phyloP scores from a whole-genome alignment of 345 rosid genomes.

The Noccaea caerulescens region DNA sequence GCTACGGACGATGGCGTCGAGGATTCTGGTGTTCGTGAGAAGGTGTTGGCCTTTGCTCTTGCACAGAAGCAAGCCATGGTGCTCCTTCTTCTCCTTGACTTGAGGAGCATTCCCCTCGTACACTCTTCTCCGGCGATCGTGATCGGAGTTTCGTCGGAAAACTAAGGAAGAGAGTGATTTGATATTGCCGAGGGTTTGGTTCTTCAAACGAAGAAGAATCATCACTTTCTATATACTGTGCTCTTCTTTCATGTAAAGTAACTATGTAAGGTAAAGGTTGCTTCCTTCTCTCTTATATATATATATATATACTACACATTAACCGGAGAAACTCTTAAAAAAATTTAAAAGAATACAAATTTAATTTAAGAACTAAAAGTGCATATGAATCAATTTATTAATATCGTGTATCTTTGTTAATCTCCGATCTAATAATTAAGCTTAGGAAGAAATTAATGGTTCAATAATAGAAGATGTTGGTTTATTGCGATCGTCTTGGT shows the following conservation, averaged over 20 bases:
- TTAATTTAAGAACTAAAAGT: too few relatives aligned
- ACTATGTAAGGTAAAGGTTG: neutral
- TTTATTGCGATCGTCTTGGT: conserved; percentile 9
- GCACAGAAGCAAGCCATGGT: conserved; percentile 48
- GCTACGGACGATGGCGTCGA: conserved; percentile 68
- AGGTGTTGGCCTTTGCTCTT: conserved; percentile 96
- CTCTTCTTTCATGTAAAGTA: too few relatives aligned
- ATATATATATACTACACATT: too few relatives aligned
- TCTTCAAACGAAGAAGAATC: conserved; percentile 25
- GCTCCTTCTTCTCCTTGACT: conserved; percentile 39
- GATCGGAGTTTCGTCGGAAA: conserved; percentile 35
- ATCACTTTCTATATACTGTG: conserved; percentile 6
- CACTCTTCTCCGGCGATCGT: conserved; percentile 21
- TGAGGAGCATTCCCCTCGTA: neutral
- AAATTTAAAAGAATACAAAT: neutral
- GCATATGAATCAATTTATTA: too few relatives aligned
- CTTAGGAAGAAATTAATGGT: conserved; percentile 46
- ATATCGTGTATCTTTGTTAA: too few relatives aligned
- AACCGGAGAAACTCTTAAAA: too few relatives aligned
- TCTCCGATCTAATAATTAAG: neutral
- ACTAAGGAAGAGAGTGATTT: conserved; percentile 30
- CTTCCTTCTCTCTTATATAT: neutral
- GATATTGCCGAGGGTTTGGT: conserved; percentile 25
- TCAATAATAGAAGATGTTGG: conserved; percentile 32
- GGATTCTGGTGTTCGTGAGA: conserved; percentile 77